phyloP scores from a whole-genome alignment of 169 alveolate species.

The Plasmodium chabaudi region DNA sequence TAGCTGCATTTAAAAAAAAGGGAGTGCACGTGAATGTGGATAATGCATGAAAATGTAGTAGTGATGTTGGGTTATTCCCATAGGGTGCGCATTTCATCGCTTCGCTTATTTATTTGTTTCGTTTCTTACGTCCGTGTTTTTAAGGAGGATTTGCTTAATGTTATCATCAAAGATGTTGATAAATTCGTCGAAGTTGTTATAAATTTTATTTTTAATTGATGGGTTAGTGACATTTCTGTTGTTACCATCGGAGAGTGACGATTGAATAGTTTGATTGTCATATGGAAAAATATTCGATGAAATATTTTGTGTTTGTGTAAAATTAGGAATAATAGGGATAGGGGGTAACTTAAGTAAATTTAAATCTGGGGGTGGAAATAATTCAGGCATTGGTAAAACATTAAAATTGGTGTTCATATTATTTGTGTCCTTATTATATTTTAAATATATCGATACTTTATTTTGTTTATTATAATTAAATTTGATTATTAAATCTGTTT shows the following conservation, averaged over 20 bases:
- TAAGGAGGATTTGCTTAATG: conserved; percentile 35
- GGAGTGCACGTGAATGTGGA: not conserved
- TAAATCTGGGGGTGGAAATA: conserved; percentile 43
- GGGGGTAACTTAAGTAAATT: conserved; percentile 32
- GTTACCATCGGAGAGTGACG: not conserved
- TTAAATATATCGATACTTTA: conserved; percentile 28
- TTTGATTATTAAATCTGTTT: conserved; percentile 47
- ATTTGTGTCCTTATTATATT: conserved; percentile 8
- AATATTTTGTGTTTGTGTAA: conserved; percentile 35
- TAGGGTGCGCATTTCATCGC: not conserved
- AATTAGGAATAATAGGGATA: conserved; percentile 36
- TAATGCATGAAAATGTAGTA: not conserved
- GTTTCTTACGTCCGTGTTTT: conserved; percentile 49
- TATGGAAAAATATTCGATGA: conserved; percentile 36
- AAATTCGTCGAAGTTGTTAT: conserved; percentile 38
- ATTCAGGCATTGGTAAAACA: conserved; percentile 32
- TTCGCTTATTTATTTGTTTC: not conserved
- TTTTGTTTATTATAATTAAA: conserved; percentile 34
- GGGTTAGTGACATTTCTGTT: not conserved
- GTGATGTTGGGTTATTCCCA: too few relatives aligned
- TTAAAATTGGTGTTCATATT: not conserved
- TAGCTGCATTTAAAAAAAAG: conserved; percentile 23
- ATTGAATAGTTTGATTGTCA: conserved; percentile 1
- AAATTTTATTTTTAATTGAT: not conserved
- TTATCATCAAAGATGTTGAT: conserved; percentile 65